Percentiles rank a stretch among this genome's conserved stretches.
Conservation (phyloP, 257 asterid genomes). For the Perilla frutescens region DNA sequence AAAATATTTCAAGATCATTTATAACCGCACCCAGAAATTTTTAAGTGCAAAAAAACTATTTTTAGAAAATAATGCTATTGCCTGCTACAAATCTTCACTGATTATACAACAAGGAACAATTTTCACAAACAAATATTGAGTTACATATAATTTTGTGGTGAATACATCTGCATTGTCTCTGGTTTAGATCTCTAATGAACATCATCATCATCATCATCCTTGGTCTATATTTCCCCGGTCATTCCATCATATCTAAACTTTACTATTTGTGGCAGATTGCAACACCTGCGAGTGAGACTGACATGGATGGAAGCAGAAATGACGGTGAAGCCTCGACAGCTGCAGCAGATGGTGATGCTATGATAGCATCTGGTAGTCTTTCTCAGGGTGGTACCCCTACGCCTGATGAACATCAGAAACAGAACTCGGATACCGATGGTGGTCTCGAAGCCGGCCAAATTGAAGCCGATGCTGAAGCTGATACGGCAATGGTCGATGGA, state of each 20-base stretch:
- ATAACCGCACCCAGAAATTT: neutral
- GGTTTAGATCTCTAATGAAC: neutral
- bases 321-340: constrained; percentile 59
- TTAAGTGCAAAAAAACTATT: neutral
- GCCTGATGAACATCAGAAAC: constrained; percentile 71
- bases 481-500: constrained; percentile 58
- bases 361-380: constrained; percentile 51
- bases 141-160: no score
- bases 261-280: constrained; percentile 44
- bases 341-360: constrained; percentile 57
- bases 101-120: no score
- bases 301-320: constrained; percentile 55
- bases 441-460: constrained; percentile 73
- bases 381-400: constrained; percentile 73
- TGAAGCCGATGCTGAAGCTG: constrained; percentile 55
- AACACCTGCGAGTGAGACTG: constrained; percentile 62
- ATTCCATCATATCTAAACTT: neutral
- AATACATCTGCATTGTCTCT: neutral
- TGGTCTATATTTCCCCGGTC: neutral
- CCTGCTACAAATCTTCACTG: no score
- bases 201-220: neutral
- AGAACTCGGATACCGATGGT: constrained; percentile 62
- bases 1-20: neutral
- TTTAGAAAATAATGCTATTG: neutral
- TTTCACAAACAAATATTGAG: no score